Percentiles rank a stretch among this genome's conserved stretches.
phyloP scores from a whole-genome alignment of 2,329 filamentous ascomycete species.

The Calonectria crousiana region DNA sequence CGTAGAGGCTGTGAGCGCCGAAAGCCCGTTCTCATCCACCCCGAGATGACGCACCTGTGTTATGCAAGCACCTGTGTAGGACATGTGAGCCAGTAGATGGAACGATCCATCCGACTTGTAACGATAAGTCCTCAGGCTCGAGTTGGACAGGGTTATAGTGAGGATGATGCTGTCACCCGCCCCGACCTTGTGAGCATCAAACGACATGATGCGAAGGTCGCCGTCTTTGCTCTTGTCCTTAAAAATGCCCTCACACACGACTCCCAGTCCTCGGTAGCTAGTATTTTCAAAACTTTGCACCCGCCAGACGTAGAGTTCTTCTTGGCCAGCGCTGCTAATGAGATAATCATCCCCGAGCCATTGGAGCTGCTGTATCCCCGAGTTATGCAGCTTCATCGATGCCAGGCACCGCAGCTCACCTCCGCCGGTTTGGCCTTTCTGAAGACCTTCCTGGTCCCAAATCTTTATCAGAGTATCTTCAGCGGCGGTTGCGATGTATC shows the following conservation, averaged over 20 bases:
- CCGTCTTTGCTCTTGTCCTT: constrained; percentile 62
- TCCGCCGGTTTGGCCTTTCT: constrained; percentile 6
- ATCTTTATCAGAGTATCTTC: constrained; percentile 83
- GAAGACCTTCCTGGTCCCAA: constrained; percentile 62
- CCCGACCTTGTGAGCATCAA: constrained; percentile 66
- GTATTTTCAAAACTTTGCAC: constrained; percentile 65
- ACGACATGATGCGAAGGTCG: constrained; percentile 86
- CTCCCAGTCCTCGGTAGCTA: constrained; percentile 62
- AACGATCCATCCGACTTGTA: constrained; percentile 61
- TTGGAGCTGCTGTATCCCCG: constrained; percentile 83
- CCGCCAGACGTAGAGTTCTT: constrained; percentile 91
- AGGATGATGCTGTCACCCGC: constrained; percentile 64
- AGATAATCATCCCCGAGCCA: constrained; percentile 81
- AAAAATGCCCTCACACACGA: constrained; percentile 68
- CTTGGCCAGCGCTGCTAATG: constrained; percentile 87
- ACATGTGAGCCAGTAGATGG: constrained; percentile 62
- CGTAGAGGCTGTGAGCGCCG: constrained; percentile 78
- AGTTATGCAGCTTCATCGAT: constrained; percentile 81
- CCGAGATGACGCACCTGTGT: constrained; percentile 70
- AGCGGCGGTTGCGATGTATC: constrained; percentile 73
- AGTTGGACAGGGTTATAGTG: constrained; percentile 86
- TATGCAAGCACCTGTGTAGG: constrained; percentile 80
- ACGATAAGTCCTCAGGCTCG: constrained; percentile 73
- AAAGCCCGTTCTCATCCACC: constrained; percentile 43
- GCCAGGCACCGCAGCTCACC: constrained; percentile 64